A percentile compares a stretch with the other conserved stretches of the same genome.
These are phyloP conservation scores for Penicillium atrosanguineum DNA, from an alignment of 495 filamentous ascomycete genomes.

Conservation along the genomic window DNA sequence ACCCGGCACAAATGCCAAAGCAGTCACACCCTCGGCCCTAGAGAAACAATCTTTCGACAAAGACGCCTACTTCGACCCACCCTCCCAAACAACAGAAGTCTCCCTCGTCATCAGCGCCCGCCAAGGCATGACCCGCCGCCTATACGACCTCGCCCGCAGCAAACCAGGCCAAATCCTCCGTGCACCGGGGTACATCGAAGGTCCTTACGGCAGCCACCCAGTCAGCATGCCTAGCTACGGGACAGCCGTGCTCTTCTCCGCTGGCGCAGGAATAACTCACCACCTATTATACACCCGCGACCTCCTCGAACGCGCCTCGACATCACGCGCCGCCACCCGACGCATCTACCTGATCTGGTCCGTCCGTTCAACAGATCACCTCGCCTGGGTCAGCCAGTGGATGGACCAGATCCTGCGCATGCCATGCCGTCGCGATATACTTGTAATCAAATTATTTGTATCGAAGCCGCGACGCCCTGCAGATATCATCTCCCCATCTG, in stretches of 20 bases:
- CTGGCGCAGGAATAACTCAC: conserved; percentile 86
- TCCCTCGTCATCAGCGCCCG: conserved; percentile 77
- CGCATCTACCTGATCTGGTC: conserved; percentile 86
- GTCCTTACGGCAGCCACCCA: conserved; percentile 73
- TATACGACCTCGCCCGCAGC: conserved; percentile 66
- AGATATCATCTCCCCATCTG: conserved; percentile 77
- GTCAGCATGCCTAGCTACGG: conserved; percentile 73
- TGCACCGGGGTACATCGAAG: conserved; percentile 69
- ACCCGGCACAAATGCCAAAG: conserved; percentile 23
- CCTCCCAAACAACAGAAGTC: conserved; percentile 52
- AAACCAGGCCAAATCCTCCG: conserved; percentile 57
- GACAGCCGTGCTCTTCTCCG: conserved; percentile 81
- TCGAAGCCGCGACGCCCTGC: conserved; percentile 60
- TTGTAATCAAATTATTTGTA: conserved; percentile 85
- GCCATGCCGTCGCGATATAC: conserved; percentile 74
- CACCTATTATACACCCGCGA: conserved; percentile 76
- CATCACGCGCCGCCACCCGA: conserved; percentile 70
- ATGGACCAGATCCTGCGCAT: conserved; percentile 93
- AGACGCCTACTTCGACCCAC: conserved; percentile 20
- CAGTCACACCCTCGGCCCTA: conserved; percentile 24
- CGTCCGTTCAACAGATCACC: conserved; percentile 80
- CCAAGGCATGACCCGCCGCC: conserved; percentile 76
- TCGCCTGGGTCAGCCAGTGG: conserved; percentile 91
- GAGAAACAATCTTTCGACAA: conserved; percentile 43
- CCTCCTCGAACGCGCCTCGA: conserved; percentile 65